Evolutionary conservation across 352 stramenopile species (phyloP).

Genomic region (Labyrinthula sp.): DNA sequence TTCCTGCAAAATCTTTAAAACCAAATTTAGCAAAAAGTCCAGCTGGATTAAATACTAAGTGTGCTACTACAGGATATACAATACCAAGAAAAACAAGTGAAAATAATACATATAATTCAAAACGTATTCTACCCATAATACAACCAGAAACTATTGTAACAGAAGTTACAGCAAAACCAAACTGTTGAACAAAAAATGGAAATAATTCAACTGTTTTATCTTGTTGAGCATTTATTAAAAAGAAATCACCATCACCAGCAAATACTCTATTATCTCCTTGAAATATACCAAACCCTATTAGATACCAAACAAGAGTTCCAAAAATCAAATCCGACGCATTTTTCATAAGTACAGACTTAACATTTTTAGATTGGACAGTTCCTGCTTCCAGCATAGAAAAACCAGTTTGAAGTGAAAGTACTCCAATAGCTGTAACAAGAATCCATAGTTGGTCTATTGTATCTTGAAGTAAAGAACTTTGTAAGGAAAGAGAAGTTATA

Average conservation of each 20-base stretch:
- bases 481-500: too few species aligned
- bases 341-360: constrained; percentile 50
- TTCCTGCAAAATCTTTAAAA: constrained; percentile 47
- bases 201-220: too few species aligned
- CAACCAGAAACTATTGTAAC: constrained; percentile 43
- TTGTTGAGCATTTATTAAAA: constrained; percentile 35
- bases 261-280: constrained; percentile 7
- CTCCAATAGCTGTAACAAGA: constrained; percentile 5
- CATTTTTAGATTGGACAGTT: constrained; percentile 41
- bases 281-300: constrained; percentile 29
- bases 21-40: constrained; percentile 40
- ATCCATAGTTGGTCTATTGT: constrained; percentile 11
- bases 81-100: constrained; percentile 39
- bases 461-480: too few species aligned
- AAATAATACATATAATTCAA: constrained; percentile 42
- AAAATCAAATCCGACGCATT: constrained; percentile 50
- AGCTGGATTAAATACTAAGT: constrained; percentile 35
- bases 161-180: constrained; percentile 41
- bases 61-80: constrained; percentile 40
- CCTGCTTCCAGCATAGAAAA: constrained; percentile 50
- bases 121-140: constrained; percentile 40
- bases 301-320: constrained; percentile 31
- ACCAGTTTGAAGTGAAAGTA: constrained; percentile 38
- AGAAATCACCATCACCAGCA: constrained; percentile 30
- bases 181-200: constrained; percentile 43